These are phyloP conservation scores for Orobanche coerulescens DNA, from an alignment of 257 asterid species.

Conservation along the genomic window DNA sequence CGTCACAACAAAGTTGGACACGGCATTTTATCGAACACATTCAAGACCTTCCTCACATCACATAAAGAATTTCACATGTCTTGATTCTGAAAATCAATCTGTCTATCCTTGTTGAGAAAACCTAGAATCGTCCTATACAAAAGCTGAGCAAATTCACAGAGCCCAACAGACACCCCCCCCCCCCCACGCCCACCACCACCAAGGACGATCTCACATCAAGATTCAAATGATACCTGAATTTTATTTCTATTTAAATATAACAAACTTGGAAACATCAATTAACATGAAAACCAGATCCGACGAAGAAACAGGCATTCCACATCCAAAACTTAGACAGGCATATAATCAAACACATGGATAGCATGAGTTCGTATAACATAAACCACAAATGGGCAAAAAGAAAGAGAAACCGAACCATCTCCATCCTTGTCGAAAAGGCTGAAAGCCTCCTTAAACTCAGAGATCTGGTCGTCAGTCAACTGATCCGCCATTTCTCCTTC, in stretches of 20 bases:
- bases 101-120: background rate
- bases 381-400: background rate
- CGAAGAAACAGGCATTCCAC: background rate
- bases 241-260: background rate
- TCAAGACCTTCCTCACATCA: background rate
- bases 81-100: background rate
- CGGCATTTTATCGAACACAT: background rate
- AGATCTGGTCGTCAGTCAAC: slow-evolving; percentile 60
- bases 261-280: background rate
- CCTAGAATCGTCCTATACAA: background rate
- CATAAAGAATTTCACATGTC: background rate
- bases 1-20: background rate
- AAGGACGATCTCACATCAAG: background rate
- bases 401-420: slow-evolving; percentile 36
- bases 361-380: background rate
- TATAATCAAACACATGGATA: background rate
- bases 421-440: slow-evolving; percentile 64
- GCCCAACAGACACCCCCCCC: background rate
- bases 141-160: slow-evolving; percentile 4
- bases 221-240: background rate
- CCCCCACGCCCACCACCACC: background rate
- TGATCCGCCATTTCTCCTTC: slow-evolving; percentile 46
- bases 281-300: no score
- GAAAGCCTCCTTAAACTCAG: slow-evolving; percentile 62
- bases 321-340: background rate